phyloP scores from a whole-genome alignment of 345 rosid genomes.

The Camelina hispida region DNA sequence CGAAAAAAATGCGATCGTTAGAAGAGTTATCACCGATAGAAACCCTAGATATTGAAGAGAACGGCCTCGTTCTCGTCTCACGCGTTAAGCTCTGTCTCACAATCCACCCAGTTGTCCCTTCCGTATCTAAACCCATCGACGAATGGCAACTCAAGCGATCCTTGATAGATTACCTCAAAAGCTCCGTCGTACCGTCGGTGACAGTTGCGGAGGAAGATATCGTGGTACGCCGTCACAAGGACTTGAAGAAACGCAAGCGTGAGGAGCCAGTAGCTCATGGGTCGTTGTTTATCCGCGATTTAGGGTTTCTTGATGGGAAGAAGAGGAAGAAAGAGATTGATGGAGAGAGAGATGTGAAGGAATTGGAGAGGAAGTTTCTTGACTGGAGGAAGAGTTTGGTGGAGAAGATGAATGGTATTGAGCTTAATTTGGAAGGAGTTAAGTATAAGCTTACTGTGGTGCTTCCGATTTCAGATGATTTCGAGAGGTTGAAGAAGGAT shows the following conservation, averaged over 20 bases:
- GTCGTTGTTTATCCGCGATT: constrained; percentile 68
- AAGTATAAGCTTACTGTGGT: constrained; percentile 66
- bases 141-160: constrained; percentile 93
- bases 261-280: constrained; percentile 86
- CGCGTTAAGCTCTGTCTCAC: constrained; percentile 74
- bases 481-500: constrained; percentile 68
- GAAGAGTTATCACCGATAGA: constrained; percentile 66
- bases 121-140: constrained; percentile 74
- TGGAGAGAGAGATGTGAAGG: constrained; percentile 52
- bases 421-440: constrained; percentile 78
- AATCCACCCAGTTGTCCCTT: constrained; percentile 59
- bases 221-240: constrained; percentile 61
- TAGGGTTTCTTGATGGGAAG: constrained; percentile 64
- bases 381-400: constrained; percentile 77
- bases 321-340: constrained; percentile 40
- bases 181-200: constrained; percentile 57
- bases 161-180: constrained; percentile 64
- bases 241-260: constrained; percentile 88
- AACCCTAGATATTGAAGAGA: constrained; percentile 65
- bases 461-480: constrained; percentile 70
- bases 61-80: constrained; percentile 63
- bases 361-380: constrained; percentile 65
- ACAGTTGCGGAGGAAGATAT: constrained; percentile 71
- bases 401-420: constrained; percentile 84
- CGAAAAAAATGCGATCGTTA: constrained; percentile 53